phyloP scores from a whole-genome alignment of 441 rosid species.

The Theobroma grandiflorum region DNA sequence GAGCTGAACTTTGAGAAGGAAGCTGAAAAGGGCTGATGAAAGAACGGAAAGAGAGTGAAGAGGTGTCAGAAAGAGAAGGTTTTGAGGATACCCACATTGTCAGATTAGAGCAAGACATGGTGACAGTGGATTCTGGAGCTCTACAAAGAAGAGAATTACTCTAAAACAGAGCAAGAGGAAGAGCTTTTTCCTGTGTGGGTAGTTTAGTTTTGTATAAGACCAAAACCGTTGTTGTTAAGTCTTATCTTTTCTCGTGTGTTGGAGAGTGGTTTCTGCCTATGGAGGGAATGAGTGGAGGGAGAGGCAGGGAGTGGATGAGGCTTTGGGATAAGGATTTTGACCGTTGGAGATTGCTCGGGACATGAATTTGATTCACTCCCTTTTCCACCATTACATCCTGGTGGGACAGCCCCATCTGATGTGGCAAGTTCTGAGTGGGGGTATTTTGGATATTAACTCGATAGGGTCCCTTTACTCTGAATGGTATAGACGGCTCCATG shows the following conservation, averaged over 20 bases:
- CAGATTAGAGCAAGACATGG: slow-evolving; percentile 73
- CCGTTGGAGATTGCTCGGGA: slow-evolving; percentile 44
- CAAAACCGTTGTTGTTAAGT: slow-evolving; percentile 17
- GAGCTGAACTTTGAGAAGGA: slow-evolving; percentile 47
- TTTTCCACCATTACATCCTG: slow-evolving; percentile 1
- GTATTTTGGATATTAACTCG: background rate
- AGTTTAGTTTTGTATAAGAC: slow-evolving; percentile 15
- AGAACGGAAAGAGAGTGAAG: slow-evolving; percentile 63
- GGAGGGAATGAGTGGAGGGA: slow-evolving; percentile 72
- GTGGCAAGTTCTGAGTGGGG: slow-evolving; percentile 31
- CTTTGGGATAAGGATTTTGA: slow-evolving; percentile 76
- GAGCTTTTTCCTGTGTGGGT: background rate
- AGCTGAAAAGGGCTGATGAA: slow-evolving; percentile 64
- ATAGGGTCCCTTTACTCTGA: slow-evolving; percentile 17
- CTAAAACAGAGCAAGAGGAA: slow-evolving; percentile 11
- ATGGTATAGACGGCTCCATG: slow-evolving; percentile 35
- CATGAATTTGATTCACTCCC: slow-evolving; percentile 13
- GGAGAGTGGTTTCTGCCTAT: slow-evolving; percentile 32
- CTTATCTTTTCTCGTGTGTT: slow-evolving; percentile 45
- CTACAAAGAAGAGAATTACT: background rate
- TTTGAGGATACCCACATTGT: slow-evolving; percentile 73
- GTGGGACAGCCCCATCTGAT: slow-evolving; percentile 30
- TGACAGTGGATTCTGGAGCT: slow-evolving; percentile 18
- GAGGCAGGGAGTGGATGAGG: slow-evolving; percentile 60
- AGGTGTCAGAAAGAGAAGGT: slow-evolving; percentile 66